Conservation (phyloP, 768 basidiomycete genomes). For the Tylopilus rubrobrunneus region DNA sequence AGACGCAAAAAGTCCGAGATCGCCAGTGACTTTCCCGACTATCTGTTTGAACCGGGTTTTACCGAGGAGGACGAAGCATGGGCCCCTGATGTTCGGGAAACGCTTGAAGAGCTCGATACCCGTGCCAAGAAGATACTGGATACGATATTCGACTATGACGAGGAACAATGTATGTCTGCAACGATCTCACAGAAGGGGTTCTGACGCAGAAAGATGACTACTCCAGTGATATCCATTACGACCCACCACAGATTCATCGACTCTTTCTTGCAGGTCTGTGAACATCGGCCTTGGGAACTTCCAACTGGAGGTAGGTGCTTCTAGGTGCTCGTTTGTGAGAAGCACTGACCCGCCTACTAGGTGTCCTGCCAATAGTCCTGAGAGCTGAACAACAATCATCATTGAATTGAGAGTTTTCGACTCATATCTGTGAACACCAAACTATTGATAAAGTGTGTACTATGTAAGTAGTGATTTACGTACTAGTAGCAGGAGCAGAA, state of each 20-base stretch:
- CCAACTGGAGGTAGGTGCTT: slow-evolving; percentile 58
- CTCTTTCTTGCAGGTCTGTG: slow-evolving; percentile 48
- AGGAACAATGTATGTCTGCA: slow-evolving; percentile 42
- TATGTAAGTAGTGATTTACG: neutral
- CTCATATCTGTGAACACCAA: too few relatives aligned
- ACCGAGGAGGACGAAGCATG: slow-evolving; percentile 63
- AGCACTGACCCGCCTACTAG: slow-evolving; percentile 12
- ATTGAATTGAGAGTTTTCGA: too few relatives aligned
- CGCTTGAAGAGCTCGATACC: slow-evolving; percentile 37
- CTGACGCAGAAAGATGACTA: neutral
- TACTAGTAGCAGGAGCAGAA: neutral
- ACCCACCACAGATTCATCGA: slow-evolving; percentile 62
- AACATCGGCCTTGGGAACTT: slow-evolving; percentile 41
- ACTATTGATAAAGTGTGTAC: neutral
- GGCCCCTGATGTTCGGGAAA: slow-evolving; percentile 53
- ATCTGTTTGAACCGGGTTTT: slow-evolving; percentile 54
- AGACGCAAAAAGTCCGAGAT: slow-evolving; percentile 51
- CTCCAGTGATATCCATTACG: slow-evolving; percentile 61
- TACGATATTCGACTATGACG: slow-evolving; percentile 46
- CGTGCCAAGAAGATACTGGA: slow-evolving; percentile 55
- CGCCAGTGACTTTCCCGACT: slow-evolving; percentile 41
- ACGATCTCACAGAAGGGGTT: neutral
- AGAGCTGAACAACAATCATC: too few relatives aligned
- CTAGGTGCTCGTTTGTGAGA: too few relatives aligned
- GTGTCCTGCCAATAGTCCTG: slow-evolving; percentile 14